phyloP scores from a whole-genome alignment of 495 filamentous ascomycete species.

The Letharia columbiana region DNA sequence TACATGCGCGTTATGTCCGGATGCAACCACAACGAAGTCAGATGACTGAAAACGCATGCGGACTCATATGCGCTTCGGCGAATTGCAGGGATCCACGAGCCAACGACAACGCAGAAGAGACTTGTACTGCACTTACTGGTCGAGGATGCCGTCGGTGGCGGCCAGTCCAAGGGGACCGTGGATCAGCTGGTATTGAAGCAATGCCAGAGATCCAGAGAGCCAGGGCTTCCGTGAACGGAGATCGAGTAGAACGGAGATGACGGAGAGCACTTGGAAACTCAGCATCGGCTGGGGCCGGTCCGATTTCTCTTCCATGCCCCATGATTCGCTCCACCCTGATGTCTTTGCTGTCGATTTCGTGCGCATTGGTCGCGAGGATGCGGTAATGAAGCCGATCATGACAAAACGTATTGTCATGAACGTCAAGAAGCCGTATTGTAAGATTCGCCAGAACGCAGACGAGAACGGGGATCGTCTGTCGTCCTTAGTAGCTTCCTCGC shows the following conservation, averaged over 20 bases:
- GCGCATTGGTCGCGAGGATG: constrained; percentile 26
- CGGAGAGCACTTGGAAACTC: constrained; percentile 62
- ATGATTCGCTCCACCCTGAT: constrained; percentile 15
- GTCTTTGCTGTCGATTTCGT: constrained; percentile 27
- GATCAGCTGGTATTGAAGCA: constrained; percentile 63
- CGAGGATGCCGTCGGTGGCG: constrained; percentile 64
- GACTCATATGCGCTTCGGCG: constrained; percentile 32
- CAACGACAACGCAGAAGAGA: constrained; percentile 26
- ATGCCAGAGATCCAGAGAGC: constrained; percentile 60
- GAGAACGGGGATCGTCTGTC: constrained; percentile 31
- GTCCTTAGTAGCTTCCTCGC: constrained; percentile 14
- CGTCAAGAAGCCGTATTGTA: constrained; percentile 61
- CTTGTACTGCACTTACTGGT: constrained; percentile 64
- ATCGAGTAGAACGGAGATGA: constrained; percentile 59
- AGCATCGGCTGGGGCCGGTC: constrained; percentile 51
- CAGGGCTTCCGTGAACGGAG: constrained; percentile 76
- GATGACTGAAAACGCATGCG: constrained; percentile 60
- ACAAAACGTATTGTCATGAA: constrained; percentile 57
- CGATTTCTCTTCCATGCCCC: constrained; percentile 10
- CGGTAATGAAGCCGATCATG: constrained; percentile 38
- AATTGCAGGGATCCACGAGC: constrained; percentile 25
- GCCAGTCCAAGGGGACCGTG: constrained; percentile 66
- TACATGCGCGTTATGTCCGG: not conserved
- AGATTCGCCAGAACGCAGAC: constrained; percentile 54
- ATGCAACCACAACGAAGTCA: constrained; percentile 44